Evolutionary conservation across 768 basidiomycete species (phyloP), one percentile per base, ranked within the genome.

Genomic region (Tulasnella sp.): DNA sequence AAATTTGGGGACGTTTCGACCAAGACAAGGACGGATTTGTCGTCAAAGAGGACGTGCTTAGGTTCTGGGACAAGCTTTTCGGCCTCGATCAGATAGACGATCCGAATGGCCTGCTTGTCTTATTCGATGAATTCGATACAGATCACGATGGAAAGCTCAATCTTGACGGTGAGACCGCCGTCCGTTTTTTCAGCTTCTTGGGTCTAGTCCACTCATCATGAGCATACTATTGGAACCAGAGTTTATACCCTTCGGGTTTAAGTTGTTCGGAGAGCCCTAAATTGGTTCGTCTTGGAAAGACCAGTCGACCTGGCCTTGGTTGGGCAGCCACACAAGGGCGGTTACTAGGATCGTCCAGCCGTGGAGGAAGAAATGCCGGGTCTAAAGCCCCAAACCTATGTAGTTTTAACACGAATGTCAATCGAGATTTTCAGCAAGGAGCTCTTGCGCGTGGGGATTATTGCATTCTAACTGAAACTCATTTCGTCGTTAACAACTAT

Each of bases 131-230:
- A 34, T 28, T 20, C 12, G 64, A 69, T 20, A 69, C 64, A 16
- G 64, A 69, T 16, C n/a, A 69, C 28, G 64, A 69, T 37, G 64
- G 64, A 28, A 69, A 69, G 64, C 64, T 69, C 31, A 69, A 69
- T 12, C 34, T 69, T 34, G 64, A 37, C 31, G 64, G 64, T 69
- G 28, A 28, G 64, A 54, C 5, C 4, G 54, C n/a, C 54, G 1
- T 54, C 24, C 54, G 7, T 54, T 24, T 64, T 24, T 31, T 69
- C 16, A 31, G 18, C 34, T 37, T 28, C 28, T 28, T 31, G 64
- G 14, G 64, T 69, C 34, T 28, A 8, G 16, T 69, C 64, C 18
- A 69, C 28, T 69, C 16, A 69, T 24, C 24, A 28, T 28, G 60
- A 24, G n/a, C n/a, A 64, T 69, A 18, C 6, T 37, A 24, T 54